Base-by-base conservation (phyloP, 768 basidiomycete genomes). In the Xerocomellus dryophilus region DNA sequence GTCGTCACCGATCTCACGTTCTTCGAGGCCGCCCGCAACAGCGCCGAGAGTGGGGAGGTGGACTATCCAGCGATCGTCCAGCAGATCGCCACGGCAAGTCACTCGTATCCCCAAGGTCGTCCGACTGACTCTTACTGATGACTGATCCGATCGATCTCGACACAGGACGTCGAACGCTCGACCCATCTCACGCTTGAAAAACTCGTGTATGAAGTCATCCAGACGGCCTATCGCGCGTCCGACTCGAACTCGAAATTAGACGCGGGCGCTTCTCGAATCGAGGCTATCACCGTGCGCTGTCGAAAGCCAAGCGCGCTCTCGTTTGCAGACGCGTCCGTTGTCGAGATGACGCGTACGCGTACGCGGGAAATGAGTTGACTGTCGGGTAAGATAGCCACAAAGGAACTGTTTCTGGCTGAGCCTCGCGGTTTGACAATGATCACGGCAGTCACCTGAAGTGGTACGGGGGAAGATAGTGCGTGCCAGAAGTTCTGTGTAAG, bases 221-320 rank as follows among this genome's bases (percentile, higher is more conserved):
- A 65, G 7, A 79, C 79, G 2, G 71, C 77, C 0, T 85, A 79
- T 66, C 74, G 83, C 11, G 87, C 85, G 0, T 73, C 85, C 23
- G 85, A 88, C 11, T 3, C 29, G 11, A 21, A 11, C 18, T 49
- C 48, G 2, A 7, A 29, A 25, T 25, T 5, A 5, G 23, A 5
- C 1, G 4, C 7, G 2, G 12, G 17, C 4, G 50, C 63, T 1
- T 71, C 72, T 9, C 69, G 65, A 9, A 62, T 81, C 0, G 64
- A 71, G 15, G 59, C 68, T 3, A 74, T 85, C 2, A 80, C 79
- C 2, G 79, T 83, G 4, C 72, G 79, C 0, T 76, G 85, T 20
- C 80, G 81, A 53, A 92, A 90, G 59, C 88, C 88, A 0, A 83
- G 81, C 50, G 89, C 89, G 0, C 67, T 90, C 21, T 81, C 83